A percentile compares a stretch with the other conserved stretches of the same genome.
Evolutionary conservation across 352 stramenopile genomes (phyloP).

Genomic region (Pythium inflatum): DNA sequence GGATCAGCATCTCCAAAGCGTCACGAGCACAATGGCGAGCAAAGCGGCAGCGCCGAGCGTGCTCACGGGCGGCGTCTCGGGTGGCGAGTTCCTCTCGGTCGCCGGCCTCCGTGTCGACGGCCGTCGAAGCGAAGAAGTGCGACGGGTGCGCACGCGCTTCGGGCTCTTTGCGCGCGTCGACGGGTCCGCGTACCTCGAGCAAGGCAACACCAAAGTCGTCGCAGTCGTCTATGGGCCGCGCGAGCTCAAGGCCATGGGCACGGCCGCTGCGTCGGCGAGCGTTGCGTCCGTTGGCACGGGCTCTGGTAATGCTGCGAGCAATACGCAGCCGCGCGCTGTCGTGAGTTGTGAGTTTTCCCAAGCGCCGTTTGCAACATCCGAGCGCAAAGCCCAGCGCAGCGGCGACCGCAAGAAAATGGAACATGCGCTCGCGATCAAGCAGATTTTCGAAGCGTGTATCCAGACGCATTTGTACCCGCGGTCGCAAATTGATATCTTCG

Average conservation of each 20-base stretch:
- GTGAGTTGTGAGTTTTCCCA: constrained; percentile 89
- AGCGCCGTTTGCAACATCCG: constrained; percentile 85
- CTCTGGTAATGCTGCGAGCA: constrained; percentile 63
- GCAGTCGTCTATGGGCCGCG: constrained; percentile 87
- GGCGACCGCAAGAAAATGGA: constrained; percentile 90
- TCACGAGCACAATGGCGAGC: constrained; percentile 43
- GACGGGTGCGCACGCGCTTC: constrained; percentile 81
- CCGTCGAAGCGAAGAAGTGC: constrained; percentile 81
- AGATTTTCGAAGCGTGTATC: constrained; percentile 92
- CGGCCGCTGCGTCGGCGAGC: constrained; percentile 37
- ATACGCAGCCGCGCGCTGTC: constrained; percentile 68
- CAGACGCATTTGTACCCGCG: constrained; percentile 91
- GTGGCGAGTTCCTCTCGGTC: constrained; percentile 84
- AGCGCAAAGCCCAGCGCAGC: constrained; percentile 77
- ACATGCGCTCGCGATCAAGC: constrained; percentile 87
- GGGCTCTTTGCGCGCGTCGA: constrained; percentile 87
- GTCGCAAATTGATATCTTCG: constrained; percentile 93
- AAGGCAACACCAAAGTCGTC: constrained; percentile 91
- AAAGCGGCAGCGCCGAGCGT: constrained; percentile 69
- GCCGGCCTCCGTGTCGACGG: constrained; percentile 85
- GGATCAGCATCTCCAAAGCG: not conserved
- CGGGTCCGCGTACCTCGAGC: constrained; percentile 86
- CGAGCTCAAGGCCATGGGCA: constrained; percentile 60
- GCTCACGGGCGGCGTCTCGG: constrained; percentile 47
- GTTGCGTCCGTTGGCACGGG: constrained; percentile 61